Evolutionary conservation across 75 land plant species (phyloP).

Genomic region (Cupressus sempervirens): DNA sequence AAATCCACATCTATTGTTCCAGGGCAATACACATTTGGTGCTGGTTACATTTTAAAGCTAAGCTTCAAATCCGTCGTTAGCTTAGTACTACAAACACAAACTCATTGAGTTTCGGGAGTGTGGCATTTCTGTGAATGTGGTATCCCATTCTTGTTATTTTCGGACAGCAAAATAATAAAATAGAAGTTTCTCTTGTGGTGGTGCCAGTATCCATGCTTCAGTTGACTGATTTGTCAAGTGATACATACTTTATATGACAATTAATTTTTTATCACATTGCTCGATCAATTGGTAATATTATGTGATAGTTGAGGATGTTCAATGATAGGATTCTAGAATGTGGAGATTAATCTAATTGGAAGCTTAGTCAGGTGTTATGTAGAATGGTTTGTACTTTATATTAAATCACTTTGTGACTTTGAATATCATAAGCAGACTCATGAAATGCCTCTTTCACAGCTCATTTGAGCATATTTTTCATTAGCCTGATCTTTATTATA

Average conservation of each 20-base stretch:
- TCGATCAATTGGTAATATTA: not conserved
- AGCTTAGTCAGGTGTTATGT: not conserved
- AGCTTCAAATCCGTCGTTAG: not conserved
- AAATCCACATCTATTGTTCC: conserved; percentile 7
- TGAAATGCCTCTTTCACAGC: not conserved
- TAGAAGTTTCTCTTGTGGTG: not conserved
- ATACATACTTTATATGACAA: not conserved
- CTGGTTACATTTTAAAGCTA: not conserved
- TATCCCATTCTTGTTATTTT: not conserved
- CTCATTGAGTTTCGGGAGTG: not conserved
- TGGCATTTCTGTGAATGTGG: too few species aligned
- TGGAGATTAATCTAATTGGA: not conserved
- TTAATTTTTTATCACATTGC: not conserved
- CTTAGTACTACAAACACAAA: not conserved
- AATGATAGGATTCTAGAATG: not conserved
- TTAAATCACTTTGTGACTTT: not conserved
- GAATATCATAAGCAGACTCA: not conserved
- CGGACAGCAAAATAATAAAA: not conserved
- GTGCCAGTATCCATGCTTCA: not conserved
- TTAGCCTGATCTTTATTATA: not conserved
- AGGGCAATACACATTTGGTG: not conserved
- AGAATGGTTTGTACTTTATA: not conserved
- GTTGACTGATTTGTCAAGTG: not conserved
- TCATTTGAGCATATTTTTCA: not conserved
- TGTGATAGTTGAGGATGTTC: not conserved